Evolutionary conservation across 805 yeast species (phyloP).

Genomic region (Candida pseudofarinosa): DNA sequence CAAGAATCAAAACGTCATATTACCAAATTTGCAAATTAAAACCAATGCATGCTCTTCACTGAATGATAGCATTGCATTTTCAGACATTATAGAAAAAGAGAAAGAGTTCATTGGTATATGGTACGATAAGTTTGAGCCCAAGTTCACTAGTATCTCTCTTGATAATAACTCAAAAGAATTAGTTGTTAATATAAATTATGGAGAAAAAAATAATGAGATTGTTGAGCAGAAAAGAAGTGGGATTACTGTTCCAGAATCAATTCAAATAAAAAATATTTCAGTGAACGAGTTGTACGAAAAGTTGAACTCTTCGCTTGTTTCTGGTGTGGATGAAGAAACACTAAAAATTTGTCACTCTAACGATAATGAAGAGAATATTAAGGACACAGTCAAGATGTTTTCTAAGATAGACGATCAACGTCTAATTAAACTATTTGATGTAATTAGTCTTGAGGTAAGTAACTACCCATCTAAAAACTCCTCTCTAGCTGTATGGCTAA

Average conservation of each 20-base stretch:
- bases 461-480: constrained; percentile 22
- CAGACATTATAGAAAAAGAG: constrained; percentile 27
- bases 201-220: constrained; percentile 16
- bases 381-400: constrained; percentile 34
- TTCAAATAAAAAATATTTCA: constrained; percentile 18
- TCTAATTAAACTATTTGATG: constrained; percentile 21
- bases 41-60: constrained; percentile 11
- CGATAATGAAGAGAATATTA: constrained; percentile 28
- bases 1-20: constrained; percentile 3
- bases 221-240: constrained; percentile 9
- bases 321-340: constrained; percentile 9
- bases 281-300: constrained; percentile 17
- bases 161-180: constrained; percentile 10
- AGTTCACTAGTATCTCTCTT: constrained; percentile 16
- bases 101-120: constrained; percentile 37
- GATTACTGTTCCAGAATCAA: constrained; percentile 6
- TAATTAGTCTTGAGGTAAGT: constrained; percentile 25
- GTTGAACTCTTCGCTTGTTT: constrained; percentile 12
- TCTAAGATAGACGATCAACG: constrained; percentile 11
- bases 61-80: constrained; percentile 11
- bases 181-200: constrained; percentile 9
- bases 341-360: constrained; percentile 24
- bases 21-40: constrained; percentile 10
- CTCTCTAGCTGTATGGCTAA: constrained; percentile 60
- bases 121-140: constrained; percentile 29